These are phyloP conservation scores for Haplosporangium sp. DNA, from an alignment of 371 early-diverging fungal genomes.

Conservation along the genomic window DNA sequence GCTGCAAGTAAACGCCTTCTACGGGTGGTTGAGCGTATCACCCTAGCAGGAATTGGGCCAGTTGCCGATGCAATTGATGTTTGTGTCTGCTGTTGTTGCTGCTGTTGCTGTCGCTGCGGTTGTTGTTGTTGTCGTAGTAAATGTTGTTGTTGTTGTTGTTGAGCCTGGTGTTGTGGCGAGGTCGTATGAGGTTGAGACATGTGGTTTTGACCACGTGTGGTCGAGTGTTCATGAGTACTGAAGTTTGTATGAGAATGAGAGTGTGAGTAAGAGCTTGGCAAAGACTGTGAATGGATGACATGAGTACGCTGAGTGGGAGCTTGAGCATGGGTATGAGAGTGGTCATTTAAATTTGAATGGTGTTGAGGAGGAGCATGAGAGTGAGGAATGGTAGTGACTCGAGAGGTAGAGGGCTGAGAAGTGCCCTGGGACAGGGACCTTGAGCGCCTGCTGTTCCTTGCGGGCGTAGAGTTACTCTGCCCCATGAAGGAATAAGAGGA, in stretches of 20 bases:
- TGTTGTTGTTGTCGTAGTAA: neutral
- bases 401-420: neutral
- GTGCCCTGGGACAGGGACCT: slow-evolving; percentile 14
- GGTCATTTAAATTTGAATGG: slow-evolving; percentile 1
- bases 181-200: neutral
- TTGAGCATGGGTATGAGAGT: neutral
- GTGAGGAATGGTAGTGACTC: neutral
- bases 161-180: slow-evolving; percentile 6
- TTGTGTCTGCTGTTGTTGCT: neutral
- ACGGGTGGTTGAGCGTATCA: slow-evolving; percentile 25
- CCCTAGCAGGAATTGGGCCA: slow-evolving; percentile 10
- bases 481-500: slow-evolving; percentile 10
- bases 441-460: slow-evolving; percentile 14
- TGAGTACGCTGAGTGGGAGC: neutral
- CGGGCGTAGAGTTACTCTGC: slow-evolving; percentile 23
- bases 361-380: neutral
- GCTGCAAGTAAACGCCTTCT: slow-evolving; percentile 28
- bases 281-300: neutral
- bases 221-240: neutral
- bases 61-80: neutral
- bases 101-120: slow-evolving; percentile 4
- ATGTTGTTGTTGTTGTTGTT: slow-evolving; percentile 1
- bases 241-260: neutral
- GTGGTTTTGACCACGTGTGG: slow-evolving; percentile 5
- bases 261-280: neutral